Percentiles rank a stretch among this genome's conserved stretches.
phyloP scores from a whole-genome alignment of 2,329 filamentous ascomycete genomes.

The Xylariales sp. region DNA sequence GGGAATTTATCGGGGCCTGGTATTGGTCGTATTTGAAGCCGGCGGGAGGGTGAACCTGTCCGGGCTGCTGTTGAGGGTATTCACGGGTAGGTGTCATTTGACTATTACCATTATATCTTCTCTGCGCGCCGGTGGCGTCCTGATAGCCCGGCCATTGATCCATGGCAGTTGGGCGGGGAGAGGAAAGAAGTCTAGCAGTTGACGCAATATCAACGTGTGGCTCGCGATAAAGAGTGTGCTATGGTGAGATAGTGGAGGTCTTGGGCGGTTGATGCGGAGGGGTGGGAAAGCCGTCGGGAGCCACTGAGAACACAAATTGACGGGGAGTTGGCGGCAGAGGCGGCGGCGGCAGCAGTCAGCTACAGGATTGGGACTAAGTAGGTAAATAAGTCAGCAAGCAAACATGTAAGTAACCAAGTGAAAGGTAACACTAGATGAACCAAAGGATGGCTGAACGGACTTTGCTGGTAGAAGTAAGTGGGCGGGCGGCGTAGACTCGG shows the following conservation, averaged over 20 bases:
- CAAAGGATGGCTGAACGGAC: slow-evolving; percentile 19
- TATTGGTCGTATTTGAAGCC: slow-evolving; percentile 77
- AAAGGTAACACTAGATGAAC: slow-evolving; percentile 13
- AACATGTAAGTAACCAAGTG: background rate
- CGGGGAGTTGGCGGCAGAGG: slow-evolving; percentile 29
- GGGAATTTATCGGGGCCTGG: slow-evolving; percentile 59
- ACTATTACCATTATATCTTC: slow-evolving; percentile 64
- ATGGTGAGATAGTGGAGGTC: slow-evolving; percentile 38
- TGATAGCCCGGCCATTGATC: slow-evolving; percentile 77
- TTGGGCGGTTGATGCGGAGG: slow-evolving; percentile 34
- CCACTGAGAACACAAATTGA: slow-evolving; percentile 24
- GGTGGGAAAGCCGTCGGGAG: slow-evolving; percentile 32
- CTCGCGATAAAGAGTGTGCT: slow-evolving; percentile 32
- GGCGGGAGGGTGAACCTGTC: slow-evolving; percentile 60
- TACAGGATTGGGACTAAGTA: slow-evolving; percentile 36
- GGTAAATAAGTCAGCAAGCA: slow-evolving; percentile 25
- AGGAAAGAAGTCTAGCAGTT: slow-evolving; percentile 17
- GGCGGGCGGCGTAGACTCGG: slow-evolving; percentile 19
- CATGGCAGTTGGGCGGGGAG: slow-evolving; percentile 55
- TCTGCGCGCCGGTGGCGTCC: slow-evolving; percentile 71
- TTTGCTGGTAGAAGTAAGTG: slow-evolving; percentile 23
- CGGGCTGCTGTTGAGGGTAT: slow-evolving; percentile 48
- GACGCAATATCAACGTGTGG: slow-evolving; percentile 27
- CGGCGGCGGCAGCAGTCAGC: slow-evolving; percentile 39
- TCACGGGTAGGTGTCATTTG: slow-evolving; percentile 50